Base-by-base conservation (phyloP, 2,329 filamentous ascomycete genomes). In the Cladosporium oxysporum region DNA sequence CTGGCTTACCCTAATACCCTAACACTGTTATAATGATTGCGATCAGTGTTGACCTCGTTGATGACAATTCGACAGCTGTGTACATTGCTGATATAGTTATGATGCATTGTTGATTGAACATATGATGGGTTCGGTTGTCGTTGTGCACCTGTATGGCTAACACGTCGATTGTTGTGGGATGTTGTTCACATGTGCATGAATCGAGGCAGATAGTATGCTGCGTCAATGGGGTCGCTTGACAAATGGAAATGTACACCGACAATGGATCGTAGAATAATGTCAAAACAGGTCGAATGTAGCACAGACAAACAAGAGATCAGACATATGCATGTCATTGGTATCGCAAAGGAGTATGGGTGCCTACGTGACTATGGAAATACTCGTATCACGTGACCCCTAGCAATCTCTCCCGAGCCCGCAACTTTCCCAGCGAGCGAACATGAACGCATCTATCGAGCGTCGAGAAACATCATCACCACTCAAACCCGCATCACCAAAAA, bases 391-490 rank as follows among this genome's bases (percentile, higher is more conserved):
- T 55, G 52, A 55, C 16, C 28, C 21, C 2, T 4, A 21, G 10
- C 28, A 8, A 47, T 21, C 52, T 55, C 52, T 55, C 28, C 52
- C 52, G 52, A 29, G 23, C 52, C 59, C 28, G 59, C 59, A 60
- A 60, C 58, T 60, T 60, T 60, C 58, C 41, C 58, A 60, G 58
- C 37, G 18, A 35, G 58, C 58, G 58, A 35, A 35, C 33, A 35
- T 35, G 35, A 47, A 47, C 41, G 41, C 41, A 47, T 47, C n/a
- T 12, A 29, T 23, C 31, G 5, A 59, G 33, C 33, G 7, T 26
- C 57, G 14, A 50, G 44, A 62, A 62, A 62, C 59, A 52, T 52
- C 64, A 57, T 47, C 57, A 62, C 50, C 44, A 33, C 18, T 59
- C 21, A 21, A 47, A 11, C 4, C 35, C 26, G 16, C 37, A 63